A percentile compares a stretch with the other conserved stretches of the same genome.
Evolutionary conservation across 2,329 filamentous ascomycete genomes (phyloP).

Genomic region (Emmonsiellopsis sp.): DNA sequence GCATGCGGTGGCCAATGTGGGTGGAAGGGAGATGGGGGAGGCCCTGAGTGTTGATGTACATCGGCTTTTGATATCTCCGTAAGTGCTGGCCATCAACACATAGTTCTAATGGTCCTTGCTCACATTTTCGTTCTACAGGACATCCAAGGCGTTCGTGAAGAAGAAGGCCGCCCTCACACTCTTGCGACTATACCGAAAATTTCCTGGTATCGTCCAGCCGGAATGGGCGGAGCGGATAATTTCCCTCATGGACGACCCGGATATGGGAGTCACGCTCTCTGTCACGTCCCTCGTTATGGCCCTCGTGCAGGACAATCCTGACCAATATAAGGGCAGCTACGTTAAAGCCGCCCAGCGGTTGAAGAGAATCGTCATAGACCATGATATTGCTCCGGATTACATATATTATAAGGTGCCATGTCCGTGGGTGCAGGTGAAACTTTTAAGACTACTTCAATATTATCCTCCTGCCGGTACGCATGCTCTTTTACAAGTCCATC

Average conservation of each 20-base stretch:
- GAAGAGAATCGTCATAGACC: slow-evolving; percentile 83
- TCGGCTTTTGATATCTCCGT: slow-evolving; percentile 88
- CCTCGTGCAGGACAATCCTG: slow-evolving; percentile 84
- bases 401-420: slow-evolving; percentile 99
- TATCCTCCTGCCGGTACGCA: slow-evolving; percentile 78
- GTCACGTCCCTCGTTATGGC: slow-evolving; percentile 95
- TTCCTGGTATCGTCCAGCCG: slow-evolving; percentile 84
- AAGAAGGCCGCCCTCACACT: slow-evolving; percentile 96
- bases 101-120: neutral
- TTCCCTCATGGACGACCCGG: slow-evolving; percentile 94
- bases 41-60: slow-evolving; percentile 88
- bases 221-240: slow-evolving; percentile 98
- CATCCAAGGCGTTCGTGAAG: slow-evolving; percentile 95
- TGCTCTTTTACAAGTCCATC: slow-evolving; percentile 4
- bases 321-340: slow-evolving; percentile 89
- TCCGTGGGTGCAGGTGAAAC: slow-evolving; percentile 95
- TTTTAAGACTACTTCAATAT: slow-evolving; percentile 85
- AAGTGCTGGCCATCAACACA: slow-evolving; percentile 32
- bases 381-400: slow-evolving; percentile 83
- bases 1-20: slow-evolving; percentile 96
- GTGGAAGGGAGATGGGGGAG: slow-evolving; percentile 94
- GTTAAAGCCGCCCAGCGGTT: slow-evolving; percentile 84
- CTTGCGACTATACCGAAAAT: slow-evolving; percentile 86
- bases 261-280: slow-evolving; percentile 88
- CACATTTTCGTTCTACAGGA: slow-evolving; percentile 31